A percentile compares a stretch with the other conserved stretches of the same genome.
phyloP scores from a whole-genome alignment of 108 stramenopile genomes.

The Pseudonitzschia delicatissima region DNA sequence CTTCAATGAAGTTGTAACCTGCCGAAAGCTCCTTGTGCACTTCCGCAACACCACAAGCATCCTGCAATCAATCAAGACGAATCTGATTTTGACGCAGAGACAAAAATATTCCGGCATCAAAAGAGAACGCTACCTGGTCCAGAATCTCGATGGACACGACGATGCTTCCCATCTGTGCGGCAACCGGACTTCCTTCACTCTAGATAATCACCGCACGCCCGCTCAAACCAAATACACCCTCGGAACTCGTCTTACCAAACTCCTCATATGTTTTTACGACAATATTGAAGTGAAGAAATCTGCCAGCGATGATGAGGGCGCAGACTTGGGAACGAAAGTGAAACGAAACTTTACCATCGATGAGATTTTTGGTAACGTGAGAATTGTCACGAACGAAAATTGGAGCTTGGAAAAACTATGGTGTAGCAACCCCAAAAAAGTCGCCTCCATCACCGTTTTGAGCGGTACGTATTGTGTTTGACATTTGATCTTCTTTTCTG shows the following conservation, averaged over 20 bases:
- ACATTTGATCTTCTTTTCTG: too few relatives aligned
- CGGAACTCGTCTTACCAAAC: neutral
- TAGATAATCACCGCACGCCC: neutral
- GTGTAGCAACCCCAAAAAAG: neutral
- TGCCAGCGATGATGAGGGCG: neutral
- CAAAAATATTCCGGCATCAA: slow-evolving; percentile 6
- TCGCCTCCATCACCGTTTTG: neutral
- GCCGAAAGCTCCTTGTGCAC: too few relatives aligned
- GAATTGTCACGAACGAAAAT: neutral
- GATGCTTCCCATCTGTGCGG: neutral
- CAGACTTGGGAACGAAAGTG: too few relatives aligned
- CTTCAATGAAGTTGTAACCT: neutral
- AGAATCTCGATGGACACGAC: neutral
- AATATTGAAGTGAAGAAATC: neutral
- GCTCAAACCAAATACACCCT: neutral
- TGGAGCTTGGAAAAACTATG: neutral
- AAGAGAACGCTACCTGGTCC: slow-evolving; percentile 2
- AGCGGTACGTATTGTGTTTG: neutral
- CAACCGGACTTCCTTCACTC: neutral
- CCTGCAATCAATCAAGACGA: neutral
- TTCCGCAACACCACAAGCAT: neutral
- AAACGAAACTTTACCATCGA: slow-evolving; percentile 9
- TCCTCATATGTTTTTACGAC: neutral
- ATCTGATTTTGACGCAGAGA: neutral
- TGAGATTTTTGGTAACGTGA: neutral